Evolutionary conservation across 2,329 filamentous ascomycete species (phyloP), one percentile per base, ranked within the genome.

Genomic region (Coleophoma eucalyptorum): DNA sequence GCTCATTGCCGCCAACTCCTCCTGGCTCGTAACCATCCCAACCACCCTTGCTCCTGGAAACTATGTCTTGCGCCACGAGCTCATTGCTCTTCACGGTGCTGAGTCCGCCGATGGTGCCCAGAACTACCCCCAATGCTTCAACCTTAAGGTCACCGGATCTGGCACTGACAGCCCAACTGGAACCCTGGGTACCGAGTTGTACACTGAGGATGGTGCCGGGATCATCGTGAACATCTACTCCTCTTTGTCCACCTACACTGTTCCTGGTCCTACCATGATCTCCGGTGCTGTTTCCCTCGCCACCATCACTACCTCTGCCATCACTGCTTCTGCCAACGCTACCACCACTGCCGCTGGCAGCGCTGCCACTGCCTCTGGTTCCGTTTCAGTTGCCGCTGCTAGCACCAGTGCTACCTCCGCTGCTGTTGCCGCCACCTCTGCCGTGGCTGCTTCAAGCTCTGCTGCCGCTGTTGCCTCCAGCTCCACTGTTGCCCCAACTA

Each of bases 31-130:
- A 18, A 71, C 66, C 5, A 68, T 79, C 41, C 77, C 76, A 13
- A 45, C 54, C 0, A 63, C 68, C 19, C 64, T 78, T 41, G 64
- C 59, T 3, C 57, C 72, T 0, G 78, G 77, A 2, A 69, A 74
- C 54, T 81, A 81, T 55, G 74, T 82, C 32, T 60, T 82, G 31
- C 69, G 79, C 2, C 77, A 81, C 57, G 79, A 81, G 40, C 80
- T 56, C 32, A 64, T 66, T 26, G 63, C 62, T 20, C 56, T 66
- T 2, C 63, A 65, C 55, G 43, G 49, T n/a, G 58, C 63, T n/a
- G 56, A 33, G 1, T 32, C 34, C 3, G 32, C 69, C 72, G 43
- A 72, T 76, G 51, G 78, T 71, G 33, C 67, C 70, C 54, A 77
- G 76, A 68, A 70, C 69, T 60, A 79, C 76, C 62, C 76, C 70